Percentiles rank a stretch among this genome's conserved stretches.
These are phyloP conservation scores for Acer campestre DNA, from an alignment of 345 rosid species.

Conservation along the genomic window DNA sequence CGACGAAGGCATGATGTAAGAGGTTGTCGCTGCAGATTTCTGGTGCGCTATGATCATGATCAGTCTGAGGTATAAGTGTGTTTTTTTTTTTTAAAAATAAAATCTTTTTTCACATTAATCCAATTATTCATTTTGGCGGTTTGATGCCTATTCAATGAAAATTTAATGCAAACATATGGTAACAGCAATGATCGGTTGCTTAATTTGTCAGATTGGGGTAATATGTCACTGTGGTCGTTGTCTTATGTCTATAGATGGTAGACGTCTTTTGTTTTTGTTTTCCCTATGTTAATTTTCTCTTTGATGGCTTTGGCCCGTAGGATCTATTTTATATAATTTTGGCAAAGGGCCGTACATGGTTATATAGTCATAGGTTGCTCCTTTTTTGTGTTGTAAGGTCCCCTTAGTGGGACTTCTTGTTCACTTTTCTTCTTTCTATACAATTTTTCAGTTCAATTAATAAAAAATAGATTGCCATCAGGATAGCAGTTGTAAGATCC, in stretches of 20 bases:
- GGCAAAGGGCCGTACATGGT: not conserved
- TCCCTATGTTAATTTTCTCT: not conserved
- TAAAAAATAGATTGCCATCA: no score
- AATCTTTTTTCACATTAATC: constrained; percentile 10
- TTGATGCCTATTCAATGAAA: not conserved
- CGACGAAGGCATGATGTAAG: constrained; percentile 96
- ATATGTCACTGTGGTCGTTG: not conserved
- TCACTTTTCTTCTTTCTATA: not conserved
- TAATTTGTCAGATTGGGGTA: not conserved
- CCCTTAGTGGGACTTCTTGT: not conserved
- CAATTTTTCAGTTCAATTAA: no score
- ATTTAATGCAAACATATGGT: not conserved
- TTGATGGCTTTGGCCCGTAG: not conserved
- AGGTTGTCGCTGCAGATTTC: constrained; percentile 97
- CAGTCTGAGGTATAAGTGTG: constrained; percentile 75
- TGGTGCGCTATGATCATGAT: constrained; percentile 97
- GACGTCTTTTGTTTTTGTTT: not conserved
- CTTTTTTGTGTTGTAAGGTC: not conserved
- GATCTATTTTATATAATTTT: not conserved
- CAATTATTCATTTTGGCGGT: not conserved
- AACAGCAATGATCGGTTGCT: not conserved
- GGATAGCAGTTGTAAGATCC: no score
- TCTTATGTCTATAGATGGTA: not conserved
- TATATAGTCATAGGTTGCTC: not conserved
- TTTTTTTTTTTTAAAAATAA: not conserved